Evolutionary conservation across 805 yeast genomes (phyloP).

Genomic region (Candida quercuum): DNA sequence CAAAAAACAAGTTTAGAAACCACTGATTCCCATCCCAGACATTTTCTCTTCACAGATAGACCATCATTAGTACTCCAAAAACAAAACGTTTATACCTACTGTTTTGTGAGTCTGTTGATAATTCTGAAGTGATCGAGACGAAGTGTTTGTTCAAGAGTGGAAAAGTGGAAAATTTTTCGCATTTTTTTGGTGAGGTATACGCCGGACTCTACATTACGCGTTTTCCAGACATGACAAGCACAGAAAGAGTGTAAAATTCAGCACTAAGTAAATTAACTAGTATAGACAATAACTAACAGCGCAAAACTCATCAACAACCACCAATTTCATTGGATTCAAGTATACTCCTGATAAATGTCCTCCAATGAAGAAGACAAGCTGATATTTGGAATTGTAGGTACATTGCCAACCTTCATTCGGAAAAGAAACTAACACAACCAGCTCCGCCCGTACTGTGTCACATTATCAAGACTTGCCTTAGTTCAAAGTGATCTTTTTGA

Average conservation of each 20-base stretch:
- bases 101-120: neutral
- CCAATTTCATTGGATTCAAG: too few species aligned
- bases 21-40: conserved; percentile 30
- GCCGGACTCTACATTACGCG: neutral
- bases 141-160: too few species aligned
- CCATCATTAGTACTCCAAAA: neutral
- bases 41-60: conserved; percentile 7
- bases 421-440: conserved; percentile 2
- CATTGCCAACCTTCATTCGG: too few species aligned
- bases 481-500: conserved; percentile 31
- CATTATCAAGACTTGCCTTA: conserved; percentile 37
- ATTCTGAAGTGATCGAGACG: too few species aligned
- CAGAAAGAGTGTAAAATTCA: neutral
- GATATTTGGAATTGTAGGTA: conserved; percentile 15
- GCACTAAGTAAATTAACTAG: too few species aligned
- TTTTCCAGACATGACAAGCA: too few species aligned
- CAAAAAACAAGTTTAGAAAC: conserved; percentile 9
- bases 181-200: neutral
- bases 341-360: conserved; percentile 8
- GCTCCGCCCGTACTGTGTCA: conserved; percentile 39
- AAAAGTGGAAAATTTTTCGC: conserved; percentile 8
- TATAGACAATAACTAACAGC: too few species aligned
- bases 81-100: conserved; percentile 1
- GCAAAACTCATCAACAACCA: too few species aligned
- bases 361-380: conserved; percentile 9